Conservation (phyloP, 2,329 filamentous ascomycete species). For the Aspergillus fumigatus region DNA sequence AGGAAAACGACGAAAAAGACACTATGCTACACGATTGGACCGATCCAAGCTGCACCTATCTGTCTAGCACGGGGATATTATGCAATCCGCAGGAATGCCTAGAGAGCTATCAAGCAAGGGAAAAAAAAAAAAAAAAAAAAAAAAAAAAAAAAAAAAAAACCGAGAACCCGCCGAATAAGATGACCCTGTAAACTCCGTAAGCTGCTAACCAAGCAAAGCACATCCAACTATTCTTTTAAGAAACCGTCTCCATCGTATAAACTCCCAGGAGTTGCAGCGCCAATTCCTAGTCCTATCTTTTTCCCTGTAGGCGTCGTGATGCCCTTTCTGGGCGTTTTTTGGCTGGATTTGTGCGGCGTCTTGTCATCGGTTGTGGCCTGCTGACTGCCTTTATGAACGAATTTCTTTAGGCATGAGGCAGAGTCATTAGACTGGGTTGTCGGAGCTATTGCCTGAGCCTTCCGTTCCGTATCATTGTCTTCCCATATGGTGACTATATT, state of each 20-base stretch:
- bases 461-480: conserved; percentile 23
- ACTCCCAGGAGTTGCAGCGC: conserved; percentile 40
- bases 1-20: not conserved
- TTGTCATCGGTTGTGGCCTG: conserved; percentile 4
- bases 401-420: not conserved
- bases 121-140: conserved; percentile 1
- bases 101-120: conserved; percentile 2
- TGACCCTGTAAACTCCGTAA: not conserved
- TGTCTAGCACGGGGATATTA: conserved; percentile 16
- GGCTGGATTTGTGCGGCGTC: conserved; percentile 12
- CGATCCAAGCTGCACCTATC: conserved; percentile 16
- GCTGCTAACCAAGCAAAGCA: conserved; percentile 4
- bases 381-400: not conserved
- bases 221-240: conserved; percentile 29
- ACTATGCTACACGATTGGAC: not conserved
- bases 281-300: conserved; percentile 25
- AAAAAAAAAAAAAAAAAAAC: not conserved
- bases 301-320: conserved; percentile 26
- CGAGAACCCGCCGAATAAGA: not conserved
- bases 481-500: conserved; percentile 38
- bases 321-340: conserved; percentile 15
- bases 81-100: conserved; percentile 1
- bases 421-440: not conserved
- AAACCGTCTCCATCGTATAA: conserved; percentile 43
- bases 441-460: conserved; percentile 1